Conservation (phyloP, 2,329 filamentous ascomycete genomes). For the Nothomitra cinnamomea region DNA sequence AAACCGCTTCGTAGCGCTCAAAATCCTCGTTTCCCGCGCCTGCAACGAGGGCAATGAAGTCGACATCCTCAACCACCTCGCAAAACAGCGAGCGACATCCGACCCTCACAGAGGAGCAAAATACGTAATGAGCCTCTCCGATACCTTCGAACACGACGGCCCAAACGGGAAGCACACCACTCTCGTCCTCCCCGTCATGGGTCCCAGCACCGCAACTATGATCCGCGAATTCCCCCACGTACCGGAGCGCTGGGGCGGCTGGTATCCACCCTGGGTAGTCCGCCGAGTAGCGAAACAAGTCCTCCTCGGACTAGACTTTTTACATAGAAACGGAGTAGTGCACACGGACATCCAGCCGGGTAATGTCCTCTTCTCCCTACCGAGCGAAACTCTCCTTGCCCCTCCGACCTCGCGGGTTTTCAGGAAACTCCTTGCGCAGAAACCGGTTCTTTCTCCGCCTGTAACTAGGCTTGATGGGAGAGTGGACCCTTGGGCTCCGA, state of each 20-base stretch:
- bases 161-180: constrained; percentile 21
- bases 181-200: constrained; percentile 20
- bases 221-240: constrained; percentile 2
- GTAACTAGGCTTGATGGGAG: background rate
- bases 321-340: background rate
- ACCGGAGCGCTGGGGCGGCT: background rate
- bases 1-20: constrained; percentile 17
- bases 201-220: constrained; percentile 16
- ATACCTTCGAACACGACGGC: constrained; percentile 18
- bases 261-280: background rate
- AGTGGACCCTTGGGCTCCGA: background rate
- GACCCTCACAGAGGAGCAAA: constrained; percentile 8
- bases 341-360: background rate
- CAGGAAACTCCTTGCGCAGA: background rate
- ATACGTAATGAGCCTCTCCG: constrained; percentile 16
- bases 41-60: constrained; percentile 9
- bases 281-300: background rate
- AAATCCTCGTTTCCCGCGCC: constrained; percentile 17
- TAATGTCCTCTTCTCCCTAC: background rate
- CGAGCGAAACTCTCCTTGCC: background rate
- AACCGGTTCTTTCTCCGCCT: background rate
- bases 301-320: background rate
- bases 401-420: background rate
- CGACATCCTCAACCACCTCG: background rate
- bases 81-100: constrained; percentile 7